These are phyloP conservation scores for Pseudogymnoascus sp. DNA, from an alignment of 2,329 filamentous ascomycete species.

Conservation along the genomic window DNA sequence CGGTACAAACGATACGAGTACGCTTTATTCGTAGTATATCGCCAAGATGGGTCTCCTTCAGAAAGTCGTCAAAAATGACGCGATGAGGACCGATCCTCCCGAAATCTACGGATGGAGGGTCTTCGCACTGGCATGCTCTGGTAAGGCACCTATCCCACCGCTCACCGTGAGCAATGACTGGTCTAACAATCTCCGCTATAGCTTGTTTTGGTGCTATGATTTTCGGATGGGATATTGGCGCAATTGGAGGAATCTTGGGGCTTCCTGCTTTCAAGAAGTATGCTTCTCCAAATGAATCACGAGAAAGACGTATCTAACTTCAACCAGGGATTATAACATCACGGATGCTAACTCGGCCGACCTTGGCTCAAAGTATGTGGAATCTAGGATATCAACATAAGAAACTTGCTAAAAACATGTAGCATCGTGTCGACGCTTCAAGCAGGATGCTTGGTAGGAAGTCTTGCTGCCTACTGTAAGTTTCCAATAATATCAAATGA, in stretches of 20 bases:
- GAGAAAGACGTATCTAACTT: constrained; percentile 38
- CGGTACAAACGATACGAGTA: constrained; percentile 1
- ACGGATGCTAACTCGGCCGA: constrained; percentile 10
- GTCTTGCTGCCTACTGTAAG: constrained; percentile 37
- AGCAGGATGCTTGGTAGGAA: constrained; percentile 58
- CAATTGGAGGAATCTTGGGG: constrained; percentile 68
- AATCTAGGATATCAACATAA: neutral
- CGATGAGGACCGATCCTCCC: constrained; percentile 57
- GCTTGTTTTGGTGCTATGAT: constrained; percentile 60
- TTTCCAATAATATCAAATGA: constrained; percentile 4
- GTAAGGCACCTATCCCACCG: constrained; percentile 25
- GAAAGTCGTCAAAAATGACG: constrained; percentile 47
- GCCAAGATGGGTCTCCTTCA: constrained; percentile 24
- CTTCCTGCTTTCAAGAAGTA: constrained; percentile 52
- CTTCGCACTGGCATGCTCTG: constrained; percentile 51
- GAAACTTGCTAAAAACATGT: neutral
- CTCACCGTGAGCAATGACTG: neutral
- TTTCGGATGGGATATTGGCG: constrained; percentile 62
- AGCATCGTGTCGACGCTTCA: constrained; percentile 62
- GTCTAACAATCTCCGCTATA: neutral
- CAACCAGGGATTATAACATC: constrained; percentile 27
- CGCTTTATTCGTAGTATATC: neutral
- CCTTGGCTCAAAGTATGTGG: neutral
- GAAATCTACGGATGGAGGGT: constrained; percentile 65
- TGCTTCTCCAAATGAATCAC: constrained; percentile 13